Conservation (phyloP, 495 filamentous ascomycete genomes). For the Xylaria longipes region DNA sequence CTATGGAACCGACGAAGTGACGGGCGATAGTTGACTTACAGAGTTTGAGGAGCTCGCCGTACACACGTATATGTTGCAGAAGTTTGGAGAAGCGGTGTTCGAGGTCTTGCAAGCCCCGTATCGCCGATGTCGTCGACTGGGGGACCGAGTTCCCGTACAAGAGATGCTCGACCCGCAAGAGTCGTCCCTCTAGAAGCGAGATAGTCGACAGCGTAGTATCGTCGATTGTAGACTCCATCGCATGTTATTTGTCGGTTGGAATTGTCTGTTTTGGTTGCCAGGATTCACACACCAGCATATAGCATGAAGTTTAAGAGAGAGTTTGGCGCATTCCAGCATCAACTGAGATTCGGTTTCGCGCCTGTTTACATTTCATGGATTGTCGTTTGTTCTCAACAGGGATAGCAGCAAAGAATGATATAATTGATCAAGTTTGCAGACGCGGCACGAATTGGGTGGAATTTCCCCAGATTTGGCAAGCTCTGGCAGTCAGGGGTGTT, state of each 20-base stretch:
- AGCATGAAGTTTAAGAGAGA: background rate
- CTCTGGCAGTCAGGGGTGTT: conserved; percentile 28
- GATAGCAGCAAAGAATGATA: background rate
- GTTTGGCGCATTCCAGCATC: background rate
- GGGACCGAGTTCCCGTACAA: conserved; percentile 63
- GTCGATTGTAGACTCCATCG: conserved; percentile 57
- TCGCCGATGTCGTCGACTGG: conserved; percentile 50
- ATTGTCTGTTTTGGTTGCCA: background rate
- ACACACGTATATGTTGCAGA: conserved; percentile 49
- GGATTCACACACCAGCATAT: background rate
- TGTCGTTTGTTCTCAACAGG: background rate
- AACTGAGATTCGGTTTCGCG: background rate
- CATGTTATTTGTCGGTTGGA: conserved; percentile 23
- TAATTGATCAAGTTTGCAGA: background rate
- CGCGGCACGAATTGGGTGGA: background rate
- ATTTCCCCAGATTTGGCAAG: conserved; percentile 32
- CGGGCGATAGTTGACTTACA: conserved; percentile 43
- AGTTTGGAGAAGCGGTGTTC: conserved; percentile 60
- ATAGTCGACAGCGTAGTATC: conserved; percentile 67
- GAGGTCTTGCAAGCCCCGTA: conserved; percentile 65
- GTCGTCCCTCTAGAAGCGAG: conserved; percentile 76
- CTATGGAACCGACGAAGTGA: background rate
- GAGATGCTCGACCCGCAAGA: conserved; percentile 75
- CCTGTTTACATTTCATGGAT: background rate
- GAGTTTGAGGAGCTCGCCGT: conserved; percentile 56